Evolutionary conservation across 1,284 basidiomycete genomes (phyloP).

Genomic region (Xanthoconium separans): DNA sequence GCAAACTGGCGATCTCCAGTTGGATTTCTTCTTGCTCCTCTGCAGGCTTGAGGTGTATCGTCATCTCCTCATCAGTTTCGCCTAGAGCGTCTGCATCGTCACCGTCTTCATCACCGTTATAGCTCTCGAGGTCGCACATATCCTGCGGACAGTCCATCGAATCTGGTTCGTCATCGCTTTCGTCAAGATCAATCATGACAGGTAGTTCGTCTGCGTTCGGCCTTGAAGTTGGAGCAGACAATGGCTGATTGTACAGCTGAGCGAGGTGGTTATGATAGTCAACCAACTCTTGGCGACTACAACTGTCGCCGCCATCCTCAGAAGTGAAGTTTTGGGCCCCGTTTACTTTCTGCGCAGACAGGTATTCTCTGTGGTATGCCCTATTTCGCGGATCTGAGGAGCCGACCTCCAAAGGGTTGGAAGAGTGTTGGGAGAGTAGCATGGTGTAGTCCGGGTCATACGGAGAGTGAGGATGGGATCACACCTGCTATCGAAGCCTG

Average conservation of each 20-base stretch:
- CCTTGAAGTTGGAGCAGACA: constrained; percentile 20
- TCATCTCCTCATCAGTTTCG: constrained; percentile 59
- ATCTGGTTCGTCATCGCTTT: constrained; percentile 50
- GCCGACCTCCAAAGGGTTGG: constrained; percentile 71
- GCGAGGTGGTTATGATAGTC: constrained; percentile 57
- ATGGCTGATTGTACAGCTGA: constrained; percentile 27
- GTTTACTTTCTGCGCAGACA: constrained; percentile 32
- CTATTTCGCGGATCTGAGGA: constrained; percentile 61
- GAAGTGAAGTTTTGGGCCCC: constrained; percentile 29
- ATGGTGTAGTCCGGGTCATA: constrained; percentile 25
- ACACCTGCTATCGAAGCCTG: not conserved
- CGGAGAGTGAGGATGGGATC: not conserved
- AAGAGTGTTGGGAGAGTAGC: constrained; percentile 70
- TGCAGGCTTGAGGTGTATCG: constrained; percentile 53
- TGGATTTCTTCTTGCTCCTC: constrained; percentile 77
- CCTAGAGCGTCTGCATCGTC: constrained; percentile 34
- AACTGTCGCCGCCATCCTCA: constrained; percentile 42
- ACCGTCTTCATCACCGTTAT: constrained; percentile 38
- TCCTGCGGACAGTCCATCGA: constrained; percentile 37
- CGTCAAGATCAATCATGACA: constrained; percentile 45
- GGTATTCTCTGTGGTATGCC: constrained; percentile 42
- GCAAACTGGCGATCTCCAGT: constrained; percentile 70
- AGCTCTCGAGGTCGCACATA: constrained; percentile 34
- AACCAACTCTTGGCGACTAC: constrained; percentile 37
- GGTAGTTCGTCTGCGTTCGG: constrained; percentile 25